Percentiles rank a stretch among this genome's conserved stretches.
Conservation (phyloP, 2,329 filamentous ascomycete genomes). For the Colletotrichum liriopes region DNA sequence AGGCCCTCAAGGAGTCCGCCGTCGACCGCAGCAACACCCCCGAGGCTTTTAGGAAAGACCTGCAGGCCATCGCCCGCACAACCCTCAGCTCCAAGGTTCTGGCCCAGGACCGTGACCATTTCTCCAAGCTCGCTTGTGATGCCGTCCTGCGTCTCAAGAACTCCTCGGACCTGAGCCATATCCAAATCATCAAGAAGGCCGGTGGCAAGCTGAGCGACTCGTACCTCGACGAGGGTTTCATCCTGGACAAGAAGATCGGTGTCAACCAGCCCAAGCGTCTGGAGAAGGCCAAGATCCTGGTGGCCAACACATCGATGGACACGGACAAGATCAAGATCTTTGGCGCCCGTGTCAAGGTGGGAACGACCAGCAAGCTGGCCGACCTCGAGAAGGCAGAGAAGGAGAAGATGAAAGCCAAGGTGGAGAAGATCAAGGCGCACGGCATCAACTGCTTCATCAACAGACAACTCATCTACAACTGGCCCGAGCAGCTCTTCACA, state of each 20-base stretch:
- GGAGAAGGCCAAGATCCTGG: constrained; percentile 97
- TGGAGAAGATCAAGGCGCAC: constrained; percentile 98
- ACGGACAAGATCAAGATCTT: constrained; percentile 99
- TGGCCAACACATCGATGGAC: constrained; percentile 99
- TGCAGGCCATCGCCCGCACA: constrained; percentile 91
- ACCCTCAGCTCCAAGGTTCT: constrained; percentile 98
- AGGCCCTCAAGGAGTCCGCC: constrained; percentile 86
- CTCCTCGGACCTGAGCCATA: constrained; percentile 95
- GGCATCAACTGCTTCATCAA: constrained; percentile 99
- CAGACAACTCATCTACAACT: constrained; percentile 99
- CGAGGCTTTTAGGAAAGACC: constrained; percentile 89
- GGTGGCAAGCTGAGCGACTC: constrained; percentile 98
- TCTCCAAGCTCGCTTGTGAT: constrained; percentile 90
- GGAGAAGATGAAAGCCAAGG: constrained; percentile 99
- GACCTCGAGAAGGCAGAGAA: constrained; percentile 98
- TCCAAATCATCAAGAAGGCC: constrained; percentile 99
- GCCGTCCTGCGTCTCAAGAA: constrained; percentile 92
- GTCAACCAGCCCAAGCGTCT: constrained; percentile 98
- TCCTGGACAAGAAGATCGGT: constrained; percentile 98
- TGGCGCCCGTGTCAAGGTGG: constrained; percentile 95
- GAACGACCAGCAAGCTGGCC: constrained; percentile 96
- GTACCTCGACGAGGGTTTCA: constrained; percentile 98
- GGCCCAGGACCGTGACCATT: constrained; percentile 93
- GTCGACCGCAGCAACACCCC: constrained; percentile 91
- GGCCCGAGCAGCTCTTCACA: constrained; percentile 98